Base-by-base conservation (phyloP, 495 filamentous ascomycete species). In the Talaromyces wortmannii region DNA sequence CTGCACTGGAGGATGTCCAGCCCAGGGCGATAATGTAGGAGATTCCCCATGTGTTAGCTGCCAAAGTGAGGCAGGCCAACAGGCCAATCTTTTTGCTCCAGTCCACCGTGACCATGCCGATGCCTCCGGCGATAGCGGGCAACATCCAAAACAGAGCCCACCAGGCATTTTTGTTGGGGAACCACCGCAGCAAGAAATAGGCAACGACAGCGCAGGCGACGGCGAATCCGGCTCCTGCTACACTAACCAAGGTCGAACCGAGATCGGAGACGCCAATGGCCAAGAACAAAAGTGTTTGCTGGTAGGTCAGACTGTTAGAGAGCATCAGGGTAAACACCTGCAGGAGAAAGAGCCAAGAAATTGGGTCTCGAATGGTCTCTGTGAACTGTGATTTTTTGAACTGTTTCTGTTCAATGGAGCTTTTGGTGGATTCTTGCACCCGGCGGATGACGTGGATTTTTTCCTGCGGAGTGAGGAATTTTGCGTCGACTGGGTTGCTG, bases 31-130 rank as follows among this genome's bases (percentile, higher is more conserved):
- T 59, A 36, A 65, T 65, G 52, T 67, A 65, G n/a, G 64, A 56
- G 13, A 60, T 59, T 4, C 60, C 54, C 29, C 45, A 67, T 4
- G 62, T 67, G 30, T 59, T 46, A 3, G 46, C 60, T 12, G 64
- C 64, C 8, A 66, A 31, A 18, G 60, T 18, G 42, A 66, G 44
- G 47, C 62, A 64, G 7, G 64, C 64, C 7, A 66, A 50, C 18
- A 66, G 48, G 5, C 46, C 59, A 3, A 65, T 32, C 23, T 58
- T 62, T 23, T 52, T 49, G 5, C 57, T 45, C 62, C 70, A 65
- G n/a, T 60, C 50, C 15, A 73, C 60, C 15, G 36, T 62, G 7
- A 66, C 64, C 48, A 57, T 70, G 18, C 62, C 62, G 7, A 58
- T 58, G 0, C 59, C 69, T 30, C 66, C 64, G 4, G 52, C 58